Evolutionary conservation across 306 rosid species (phyloP).

Genomic region (Albizia julibrissin): DNA sequence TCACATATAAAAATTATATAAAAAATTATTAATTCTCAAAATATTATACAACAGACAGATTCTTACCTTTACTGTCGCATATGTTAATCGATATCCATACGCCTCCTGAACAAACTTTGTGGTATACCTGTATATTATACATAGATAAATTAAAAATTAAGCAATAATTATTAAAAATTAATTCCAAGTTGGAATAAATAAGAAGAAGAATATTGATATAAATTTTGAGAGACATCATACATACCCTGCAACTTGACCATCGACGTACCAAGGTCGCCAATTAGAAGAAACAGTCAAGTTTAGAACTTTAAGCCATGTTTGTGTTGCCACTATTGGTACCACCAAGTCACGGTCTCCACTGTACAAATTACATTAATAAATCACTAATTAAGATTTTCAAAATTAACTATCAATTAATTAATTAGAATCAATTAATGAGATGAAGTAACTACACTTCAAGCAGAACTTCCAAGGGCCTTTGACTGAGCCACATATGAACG

Average conservation of each 20-base stretch:
- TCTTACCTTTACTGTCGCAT: constrained; percentile 9
- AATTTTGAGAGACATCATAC: background rate
- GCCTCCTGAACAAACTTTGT: background rate
- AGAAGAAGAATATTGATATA: too few species aligned
- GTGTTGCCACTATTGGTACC: constrained; percentile 24
- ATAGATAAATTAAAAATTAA: background rate
- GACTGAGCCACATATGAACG: constrained; percentile 30
- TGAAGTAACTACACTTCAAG: constrained; percentile 17
- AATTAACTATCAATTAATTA: background rate
- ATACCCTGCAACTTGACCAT: constrained; percentile 45
- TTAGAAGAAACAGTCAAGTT: constrained; percentile 27
- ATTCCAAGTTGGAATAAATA: background rate
- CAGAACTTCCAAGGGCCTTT: constrained; percentile 1
- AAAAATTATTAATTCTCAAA: background rate
- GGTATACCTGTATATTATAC: constrained; percentile 3
- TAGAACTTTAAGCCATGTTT: constrained; percentile 24
- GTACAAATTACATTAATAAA: background rate
- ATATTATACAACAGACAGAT: background rate
- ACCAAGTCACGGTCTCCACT: constrained; percentile 25
- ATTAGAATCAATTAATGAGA: background rate
- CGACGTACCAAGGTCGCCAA: constrained; percentile 53
- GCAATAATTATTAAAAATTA: background rate
- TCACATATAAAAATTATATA: background rate
- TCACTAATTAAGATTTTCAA: background rate
- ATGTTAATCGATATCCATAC: background rate